Conservation (phyloP, 2,329 filamentous ascomycete species). For the Decorospora gaudefroyi region DNA sequence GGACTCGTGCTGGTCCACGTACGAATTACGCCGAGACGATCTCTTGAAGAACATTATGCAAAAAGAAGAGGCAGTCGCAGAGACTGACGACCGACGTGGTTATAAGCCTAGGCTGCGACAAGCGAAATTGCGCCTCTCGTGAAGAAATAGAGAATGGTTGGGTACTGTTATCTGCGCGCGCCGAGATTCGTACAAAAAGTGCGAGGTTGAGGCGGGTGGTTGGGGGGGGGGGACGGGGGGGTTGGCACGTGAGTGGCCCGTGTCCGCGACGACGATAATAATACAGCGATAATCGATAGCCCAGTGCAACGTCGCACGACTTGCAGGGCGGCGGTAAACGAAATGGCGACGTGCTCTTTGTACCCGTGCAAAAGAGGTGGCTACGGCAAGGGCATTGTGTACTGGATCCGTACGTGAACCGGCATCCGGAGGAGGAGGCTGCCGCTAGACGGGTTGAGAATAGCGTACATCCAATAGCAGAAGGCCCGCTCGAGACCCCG, state of each 20-base stretch:
- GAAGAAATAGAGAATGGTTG: conserved; percentile 22
- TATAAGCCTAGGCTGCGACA: conserved; percentile 29
- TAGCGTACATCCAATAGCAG: too few species aligned
- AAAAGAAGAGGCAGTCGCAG: conserved; percentile 24
- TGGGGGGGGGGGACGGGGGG: too few species aligned
- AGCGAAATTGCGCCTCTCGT: conserved; percentile 24
- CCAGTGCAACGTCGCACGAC: conserved; percentile 5
- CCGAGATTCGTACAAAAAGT: conserved; percentile 20
- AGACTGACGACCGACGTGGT: conserved; percentile 23
- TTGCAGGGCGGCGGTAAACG: conserved; percentile 4
- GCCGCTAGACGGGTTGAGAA: too few species aligned
- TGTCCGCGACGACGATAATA: conserved; percentile 2
- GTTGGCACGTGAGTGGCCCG: too few species aligned
- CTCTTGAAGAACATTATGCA: conserved; percentile 55
- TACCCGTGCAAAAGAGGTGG: too few species aligned
- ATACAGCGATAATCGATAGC: conserved; percentile 2
- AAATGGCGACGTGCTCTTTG: too few species aligned
- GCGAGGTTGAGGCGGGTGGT: conserved; percentile 27
- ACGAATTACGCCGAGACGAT: too few species aligned
- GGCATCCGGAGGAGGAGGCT: too few species aligned
- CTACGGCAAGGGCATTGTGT: too few species aligned
- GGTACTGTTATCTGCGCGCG: conserved; percentile 9
- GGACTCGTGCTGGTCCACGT: conserved; percentile 55
- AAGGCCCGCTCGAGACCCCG: too few species aligned
- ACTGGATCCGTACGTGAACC: too few species aligned